Evolutionary conservation across 2,329 filamentous ascomycete species (phyloP), one percentile per base, ranked within the genome.

Genomic region (Rasamsonia emersonii): DNA sequence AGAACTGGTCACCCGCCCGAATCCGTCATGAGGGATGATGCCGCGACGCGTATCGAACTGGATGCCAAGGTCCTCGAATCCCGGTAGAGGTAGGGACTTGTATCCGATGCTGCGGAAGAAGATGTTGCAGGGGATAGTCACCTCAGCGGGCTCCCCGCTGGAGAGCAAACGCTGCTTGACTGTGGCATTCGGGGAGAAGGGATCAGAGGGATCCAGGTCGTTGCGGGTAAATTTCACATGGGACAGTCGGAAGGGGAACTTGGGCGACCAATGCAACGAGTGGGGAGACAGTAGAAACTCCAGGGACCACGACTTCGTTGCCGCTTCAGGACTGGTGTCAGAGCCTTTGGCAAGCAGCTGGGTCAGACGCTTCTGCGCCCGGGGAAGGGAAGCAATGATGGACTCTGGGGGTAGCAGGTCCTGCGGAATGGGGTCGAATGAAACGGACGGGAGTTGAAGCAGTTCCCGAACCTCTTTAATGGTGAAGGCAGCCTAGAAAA

Each of bases 21-120:
- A 62, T 1, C 79, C 74, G 53, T 95, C 88, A 49, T 95, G 93
- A 21, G 75, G 77, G 28, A 98, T 81, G 13, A 89, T 71, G 4
- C 89, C 91, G 3, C 73, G 71, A 5, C 65, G 64, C 2, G 72
- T 59, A 52, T 96, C 79, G 50, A 98, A 98, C 6, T 78, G 75
- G 25, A 95, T 76, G 2, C 79, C 79, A 0, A 89, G 62, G 4
- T 82, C 73, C 5, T 56, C 58, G 42, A 96, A 80, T 0, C 86
- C 89, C 0, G 77, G 71, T 1, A 98, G 63, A 1, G 85, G 68
- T 18, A 80, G 71, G 0, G 86, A 88, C 47, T 85, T 86, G 63
- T 98, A 98, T 5, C 91, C 91, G 25, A 98, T 88, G n/a, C 86
- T 93, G 11, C 86, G 77, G 61, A 98, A 95, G 10, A 85, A 86